Evolutionary conservation across 1,284 basidiomycete genomes (phyloP), one percentile per base, ranked within the genome.

Genomic region (Tilletiopsis washingtonensis): DNA sequence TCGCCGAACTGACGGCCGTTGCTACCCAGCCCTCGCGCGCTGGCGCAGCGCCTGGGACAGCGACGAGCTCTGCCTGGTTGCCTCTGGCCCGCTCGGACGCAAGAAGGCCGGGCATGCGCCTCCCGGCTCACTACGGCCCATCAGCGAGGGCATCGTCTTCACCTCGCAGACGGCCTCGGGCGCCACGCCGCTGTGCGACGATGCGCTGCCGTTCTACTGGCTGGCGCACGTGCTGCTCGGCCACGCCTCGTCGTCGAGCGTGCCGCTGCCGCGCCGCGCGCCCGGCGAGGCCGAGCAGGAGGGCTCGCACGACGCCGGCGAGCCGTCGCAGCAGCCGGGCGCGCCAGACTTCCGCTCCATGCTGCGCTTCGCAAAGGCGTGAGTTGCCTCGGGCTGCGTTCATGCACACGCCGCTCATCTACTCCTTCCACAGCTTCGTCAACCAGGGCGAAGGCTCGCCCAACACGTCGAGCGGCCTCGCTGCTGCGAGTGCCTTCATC

Each of bases 201-300:
- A 67, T 39, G 64, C 64, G 5, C 45, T 67, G 45, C 64, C 64
- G 4, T 49, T 67, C 45, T 67, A 62, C 45, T 67, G 64, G 64
- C 57, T 67, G 5, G 49, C 54, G 1, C 61, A 67, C 25, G 64
- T 67, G 24, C 54, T 67, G 2, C 58, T 67, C 24, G 64, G 57
- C 36, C 64, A 67, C 37, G 62, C 19, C 12, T 21, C 17, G 2
- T 11, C 17, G 17, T 15, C 40, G 36, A 38, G 32, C 24, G 17
- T 6, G 45, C n/a, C 17, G 15, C n/a, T 42, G 36, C 29, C 20
- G 23, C 38, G 15, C 24, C 29, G 24, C 15, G 14, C 25, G 20
- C 45, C 25, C 14, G 45, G 19, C 15, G 19, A 9, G 12, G n/a
- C 1, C 25, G 43, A 11, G 15, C 41, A 19, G 21, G 3, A 34